Percentiles rank a stretch among this genome's conserved stretches.
Evolutionary conservation across 2,329 filamentous ascomycete genomes (phyloP).

Genomic region (Leptoxyphium fumago): DNA sequence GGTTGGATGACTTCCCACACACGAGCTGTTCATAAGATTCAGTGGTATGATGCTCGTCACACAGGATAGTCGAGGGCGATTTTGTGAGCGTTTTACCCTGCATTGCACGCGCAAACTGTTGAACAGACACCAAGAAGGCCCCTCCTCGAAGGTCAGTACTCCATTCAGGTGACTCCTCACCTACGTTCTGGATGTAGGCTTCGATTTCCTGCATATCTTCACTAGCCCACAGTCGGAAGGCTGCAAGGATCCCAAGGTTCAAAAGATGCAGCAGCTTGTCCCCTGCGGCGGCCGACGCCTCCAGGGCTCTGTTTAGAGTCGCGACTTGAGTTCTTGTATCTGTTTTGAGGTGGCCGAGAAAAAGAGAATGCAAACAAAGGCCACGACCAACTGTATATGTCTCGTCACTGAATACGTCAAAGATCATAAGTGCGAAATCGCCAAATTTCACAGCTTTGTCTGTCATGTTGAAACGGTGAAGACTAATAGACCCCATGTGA

Average conservation of each 20-base stretch:
- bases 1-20: constrained; percentile 37
- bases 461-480: constrained; percentile 56
- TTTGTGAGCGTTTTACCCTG: constrained; percentile 54
- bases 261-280: constrained; percentile 59
- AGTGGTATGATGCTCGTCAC: constrained; percentile 51
- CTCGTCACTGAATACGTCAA: constrained; percentile 46
- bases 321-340: constrained; percentile 44
- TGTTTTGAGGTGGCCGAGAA: constrained; percentile 54
- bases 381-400: constrained; percentile 53
- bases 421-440: constrained; percentile 45
- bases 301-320: constrained; percentile 50
- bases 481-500: constrained; percentile 51
- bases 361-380: constrained; percentile 53
- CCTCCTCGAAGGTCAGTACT: constrained; percentile 56
- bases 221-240: constrained; percentile 54
- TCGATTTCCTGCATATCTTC: constrained; percentile 57
- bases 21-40: constrained; percentile 38
- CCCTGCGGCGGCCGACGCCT: constrained; percentile 50
- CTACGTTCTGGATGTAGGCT: constrained; percentile 54
- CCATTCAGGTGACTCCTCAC: constrained; percentile 61
- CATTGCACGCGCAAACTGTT: constrained; percentile 53
- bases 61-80: constrained; percentile 44
- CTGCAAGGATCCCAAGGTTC: constrained; percentile 52
- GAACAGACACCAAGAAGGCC: constrained; percentile 48
- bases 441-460: constrained; percentile 53